Conservation (phyloP, 2,329 filamentous ascomycete genomes). For the Botrytis fragariae region DNA sequence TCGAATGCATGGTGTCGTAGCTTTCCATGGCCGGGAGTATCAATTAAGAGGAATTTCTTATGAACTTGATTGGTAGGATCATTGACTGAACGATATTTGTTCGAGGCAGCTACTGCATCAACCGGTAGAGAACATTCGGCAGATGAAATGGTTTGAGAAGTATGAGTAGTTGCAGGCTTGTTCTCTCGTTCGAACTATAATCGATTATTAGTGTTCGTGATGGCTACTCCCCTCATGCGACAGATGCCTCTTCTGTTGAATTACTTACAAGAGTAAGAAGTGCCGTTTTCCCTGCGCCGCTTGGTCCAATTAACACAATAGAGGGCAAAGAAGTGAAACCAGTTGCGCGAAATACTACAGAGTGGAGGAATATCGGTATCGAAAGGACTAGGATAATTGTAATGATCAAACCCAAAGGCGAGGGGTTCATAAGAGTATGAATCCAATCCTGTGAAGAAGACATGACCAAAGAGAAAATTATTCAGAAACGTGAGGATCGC, state of each 20-base stretch:
- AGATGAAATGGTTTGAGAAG: slow-evolving; percentile 58
- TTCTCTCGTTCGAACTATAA: slow-evolving; percentile 53
- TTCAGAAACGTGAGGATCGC: neutral
- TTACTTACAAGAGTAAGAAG: slow-evolving; percentile 69
- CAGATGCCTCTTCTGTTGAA: neutral
- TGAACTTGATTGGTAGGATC: slow-evolving; percentile 58
- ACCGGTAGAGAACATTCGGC: slow-evolving; percentile 56
- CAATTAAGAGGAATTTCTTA: slow-evolving; percentile 72
- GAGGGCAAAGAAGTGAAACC: slow-evolving; percentile 69
- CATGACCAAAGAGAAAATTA: slow-evolving; percentile 9
- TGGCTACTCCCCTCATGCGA: slow-evolving; percentile 7
- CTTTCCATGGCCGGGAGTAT: slow-evolving; percentile 96
- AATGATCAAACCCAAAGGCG: slow-evolving; percentile 60
- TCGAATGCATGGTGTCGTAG: slow-evolving; percentile 69
- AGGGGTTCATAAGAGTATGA: slow-evolving; percentile 59
- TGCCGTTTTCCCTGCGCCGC: slow-evolving; percentile 82
- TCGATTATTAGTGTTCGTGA: slow-evolving; percentile 21
- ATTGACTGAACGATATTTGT: slow-evolving; percentile 63
- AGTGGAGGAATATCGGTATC: slow-evolving; percentile 75
- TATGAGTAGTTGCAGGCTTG: slow-evolving; percentile 48
- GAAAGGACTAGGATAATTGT: slow-evolving; percentile 68
- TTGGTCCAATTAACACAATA: slow-evolving; percentile 78
- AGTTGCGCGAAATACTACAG: slow-evolving; percentile 63
- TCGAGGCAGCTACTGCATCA: slow-evolving; percentile 51
- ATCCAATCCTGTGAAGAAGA: slow-evolving; percentile 39